These are phyloP conservation scores for Adansonia digitata DNA, from an alignment of 345 rosid genomes.

Conservation along the genomic window DNA sequence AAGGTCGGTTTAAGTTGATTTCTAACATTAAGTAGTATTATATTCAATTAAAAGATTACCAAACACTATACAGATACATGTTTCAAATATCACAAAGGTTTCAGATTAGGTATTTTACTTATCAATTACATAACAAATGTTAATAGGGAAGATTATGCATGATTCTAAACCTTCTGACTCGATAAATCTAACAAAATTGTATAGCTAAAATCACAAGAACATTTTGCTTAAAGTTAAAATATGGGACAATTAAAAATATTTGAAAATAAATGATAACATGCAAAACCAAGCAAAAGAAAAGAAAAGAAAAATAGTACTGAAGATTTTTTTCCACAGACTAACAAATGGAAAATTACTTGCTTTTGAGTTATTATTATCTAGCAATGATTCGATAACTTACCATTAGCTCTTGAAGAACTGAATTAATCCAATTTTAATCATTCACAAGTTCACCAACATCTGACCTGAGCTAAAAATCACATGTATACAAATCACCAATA, in stretches of 20 bases:
- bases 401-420: neutral
- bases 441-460: neutral
- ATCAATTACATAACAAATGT: neutral
- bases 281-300: neutral
- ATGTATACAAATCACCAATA: neutral
- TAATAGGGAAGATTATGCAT: neutral
- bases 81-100: neutral
- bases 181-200: neutral
- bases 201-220: neutral
- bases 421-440: neutral
- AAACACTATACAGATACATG: neutral
- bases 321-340: neutral
- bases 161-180: neutral
- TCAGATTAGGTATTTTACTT: neutral
- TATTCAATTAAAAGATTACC: neutral
- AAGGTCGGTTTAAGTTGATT: constrained; percentile 1
- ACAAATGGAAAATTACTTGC: neutral
- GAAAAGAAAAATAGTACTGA: neutral
- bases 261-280: neutral
- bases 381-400: neutral
- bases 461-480: neutral
- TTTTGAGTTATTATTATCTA: neutral
- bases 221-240: neutral
- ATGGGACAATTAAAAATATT: neutral
- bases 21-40: neutral